phyloP scores from a whole-genome alignment of 2,329 filamentous ascomycete genomes.

The Phaeomoniella chlamydospora region DNA sequence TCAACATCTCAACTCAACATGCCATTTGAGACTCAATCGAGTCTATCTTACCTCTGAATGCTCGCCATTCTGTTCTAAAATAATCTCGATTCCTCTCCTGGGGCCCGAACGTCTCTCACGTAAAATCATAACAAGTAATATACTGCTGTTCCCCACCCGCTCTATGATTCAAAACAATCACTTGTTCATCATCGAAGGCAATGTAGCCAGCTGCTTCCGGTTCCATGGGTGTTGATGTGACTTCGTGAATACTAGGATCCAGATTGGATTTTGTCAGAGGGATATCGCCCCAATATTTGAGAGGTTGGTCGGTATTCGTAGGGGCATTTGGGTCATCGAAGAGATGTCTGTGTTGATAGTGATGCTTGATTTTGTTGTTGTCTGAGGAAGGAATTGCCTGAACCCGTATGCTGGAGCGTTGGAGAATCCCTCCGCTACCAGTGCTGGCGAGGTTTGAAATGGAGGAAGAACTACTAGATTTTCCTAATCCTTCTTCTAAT shows the following conservation, averaged over 20 bases:
- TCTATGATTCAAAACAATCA: slow-evolving; percentile 69
- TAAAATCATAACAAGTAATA: slow-evolving; percentile 79
- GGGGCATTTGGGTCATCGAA: neutral
- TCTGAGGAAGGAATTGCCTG: slow-evolving; percentile 7
- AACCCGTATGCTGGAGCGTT: slow-evolving; percentile 4
- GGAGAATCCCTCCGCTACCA: slow-evolving; percentile 25
- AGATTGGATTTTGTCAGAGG: neutral
- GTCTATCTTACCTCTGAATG: no score
- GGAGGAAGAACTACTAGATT: no score
- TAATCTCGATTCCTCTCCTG: no score
- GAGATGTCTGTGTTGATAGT: neutral
- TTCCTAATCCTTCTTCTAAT: slow-evolving; percentile 49
- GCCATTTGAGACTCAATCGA: no score
- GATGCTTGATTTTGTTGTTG: slow-evolving; percentile 4
- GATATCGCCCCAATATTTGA: neutral
- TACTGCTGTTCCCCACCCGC: slow-evolving; percentile 56
- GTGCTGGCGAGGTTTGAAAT: no score
- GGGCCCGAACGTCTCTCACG: no score
- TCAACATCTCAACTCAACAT: no score
- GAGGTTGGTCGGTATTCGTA: neutral
- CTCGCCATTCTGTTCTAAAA: no score
- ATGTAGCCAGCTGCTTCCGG: no score
- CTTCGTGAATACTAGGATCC: neutral
- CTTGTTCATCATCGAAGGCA: slow-evolving; percentile 81
- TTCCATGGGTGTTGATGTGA: slow-evolving; percentile 15